These are phyloP conservation scores for Colletotrichum orchidophilum DNA, from an alignment of 2,329 filamentous ascomycete genomes.

Conservation along the genomic window DNA sequence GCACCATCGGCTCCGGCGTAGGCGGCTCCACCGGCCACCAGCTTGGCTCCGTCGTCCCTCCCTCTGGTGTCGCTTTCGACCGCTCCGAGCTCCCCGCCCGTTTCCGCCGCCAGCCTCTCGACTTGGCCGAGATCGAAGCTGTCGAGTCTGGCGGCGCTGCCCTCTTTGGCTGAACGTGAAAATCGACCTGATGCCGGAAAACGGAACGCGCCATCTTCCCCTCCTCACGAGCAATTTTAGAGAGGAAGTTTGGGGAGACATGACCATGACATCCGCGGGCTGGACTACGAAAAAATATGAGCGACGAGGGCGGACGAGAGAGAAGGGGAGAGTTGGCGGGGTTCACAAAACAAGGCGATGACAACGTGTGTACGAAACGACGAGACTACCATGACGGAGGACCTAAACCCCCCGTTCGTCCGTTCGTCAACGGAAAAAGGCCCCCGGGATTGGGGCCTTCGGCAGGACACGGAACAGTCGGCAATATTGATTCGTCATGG, in stretches of 20 bases:
- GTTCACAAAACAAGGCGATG: background rate
- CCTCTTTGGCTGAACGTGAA: slow-evolving; percentile 54
- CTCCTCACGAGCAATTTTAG: background rate
- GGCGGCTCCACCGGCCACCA: slow-evolving; percentile 74
- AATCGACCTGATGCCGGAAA: background rate
- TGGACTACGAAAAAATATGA: background rate
- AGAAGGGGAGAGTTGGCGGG: background rate
- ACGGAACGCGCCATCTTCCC: background rate
- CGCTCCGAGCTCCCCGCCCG: slow-evolving; percentile 85
- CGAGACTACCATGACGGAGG: background rate
- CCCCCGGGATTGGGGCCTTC: slow-evolving; percentile 6
- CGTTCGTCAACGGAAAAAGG: background rate
- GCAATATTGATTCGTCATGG: background rate
- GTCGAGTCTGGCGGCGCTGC: slow-evolving; percentile 91
- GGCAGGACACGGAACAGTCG: slow-evolving; percentile 6
- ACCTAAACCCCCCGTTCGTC: background rate
- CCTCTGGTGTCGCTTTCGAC: slow-evolving; percentile 84
- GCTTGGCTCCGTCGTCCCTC: slow-evolving; percentile 77
- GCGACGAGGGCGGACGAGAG: background rate
- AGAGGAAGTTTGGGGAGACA: background rate
- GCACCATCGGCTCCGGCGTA: slow-evolving; percentile 60
- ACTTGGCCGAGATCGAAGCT: slow-evolving; percentile 89
- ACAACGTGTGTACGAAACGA: background rate
- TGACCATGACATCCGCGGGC: background rate
- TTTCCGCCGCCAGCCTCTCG: slow-evolving; percentile 81